Percentiles rank a stretch among this genome's conserved stretches.
These are phyloP conservation scores for Xanthoconium separans DNA, from an alignment of 1,284 basidiomycete genomes.

Conservation along the genomic window DNA sequence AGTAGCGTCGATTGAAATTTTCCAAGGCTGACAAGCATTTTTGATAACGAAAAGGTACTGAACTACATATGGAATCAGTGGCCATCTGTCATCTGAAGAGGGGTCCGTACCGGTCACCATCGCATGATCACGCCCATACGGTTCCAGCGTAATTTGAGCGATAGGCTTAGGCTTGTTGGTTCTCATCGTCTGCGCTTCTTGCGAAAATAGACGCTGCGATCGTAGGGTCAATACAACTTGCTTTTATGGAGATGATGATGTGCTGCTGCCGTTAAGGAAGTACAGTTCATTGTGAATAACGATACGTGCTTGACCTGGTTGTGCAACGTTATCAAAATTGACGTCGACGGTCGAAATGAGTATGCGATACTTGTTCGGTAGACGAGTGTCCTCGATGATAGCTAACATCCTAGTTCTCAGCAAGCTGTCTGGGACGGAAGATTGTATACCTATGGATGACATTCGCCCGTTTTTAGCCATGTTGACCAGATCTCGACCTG, in stretches of 20 bases:
- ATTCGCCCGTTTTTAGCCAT: constrained; percentile 99
- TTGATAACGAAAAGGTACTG: too few relatives aligned
- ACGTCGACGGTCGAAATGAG: constrained; percentile 91
- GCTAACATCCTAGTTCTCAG: constrained; percentile 46
- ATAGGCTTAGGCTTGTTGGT: constrained; percentile 85
- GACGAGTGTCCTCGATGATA: constrained; percentile 95
- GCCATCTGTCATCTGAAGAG: too few relatives aligned
- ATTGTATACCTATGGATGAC: constrained; percentile 80
- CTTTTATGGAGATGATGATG: constrained; percentile 97
- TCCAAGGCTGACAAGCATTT: too few relatives aligned
- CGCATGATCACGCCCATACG: constrained; percentile 80
- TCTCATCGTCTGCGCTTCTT: constrained; percentile 86
- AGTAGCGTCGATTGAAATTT: too few relatives aligned
- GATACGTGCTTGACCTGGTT: constrained; percentile 98
- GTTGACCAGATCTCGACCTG: constrained; percentile 96
- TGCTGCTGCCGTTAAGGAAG: constrained; percentile 97
- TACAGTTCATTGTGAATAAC: constrained; percentile 91
- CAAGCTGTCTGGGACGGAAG: neutral
- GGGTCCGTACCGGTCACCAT: constrained; percentile 64
- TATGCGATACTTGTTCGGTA: constrained; percentile 96
- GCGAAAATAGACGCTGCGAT: constrained; percentile 85
- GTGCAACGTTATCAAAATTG: constrained; percentile 97
- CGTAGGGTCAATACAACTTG: constrained; percentile 98
- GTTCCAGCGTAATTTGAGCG: constrained; percentile 91
- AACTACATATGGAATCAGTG: too few relatives aligned